These are phyloP conservation scores for Oryza meyeriana DNA, from an alignment of 176 grass and related monocot genomes.

Conservation along the genomic window DNA sequence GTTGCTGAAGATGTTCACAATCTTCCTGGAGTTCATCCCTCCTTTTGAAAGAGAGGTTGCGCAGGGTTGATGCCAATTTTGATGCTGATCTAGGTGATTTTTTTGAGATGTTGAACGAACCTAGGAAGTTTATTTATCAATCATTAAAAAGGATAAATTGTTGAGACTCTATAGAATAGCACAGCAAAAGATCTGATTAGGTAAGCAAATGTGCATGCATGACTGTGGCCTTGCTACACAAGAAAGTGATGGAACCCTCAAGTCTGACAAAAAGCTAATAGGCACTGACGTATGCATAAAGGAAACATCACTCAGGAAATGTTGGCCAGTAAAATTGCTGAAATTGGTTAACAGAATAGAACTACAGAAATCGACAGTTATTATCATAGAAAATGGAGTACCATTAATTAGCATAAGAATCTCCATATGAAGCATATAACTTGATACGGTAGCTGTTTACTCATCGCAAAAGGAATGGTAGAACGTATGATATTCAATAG, in stretches of 20 bases:
- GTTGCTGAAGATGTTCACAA: conserved; percentile 49
- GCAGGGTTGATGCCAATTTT: conserved; percentile 68
- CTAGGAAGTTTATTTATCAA: conserved; percentile 40
- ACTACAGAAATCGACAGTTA: background rate
- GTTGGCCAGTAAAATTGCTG: background rate
- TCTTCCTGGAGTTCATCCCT: conserved; percentile 55
- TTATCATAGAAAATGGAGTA: background rate
- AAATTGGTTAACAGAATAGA: background rate
- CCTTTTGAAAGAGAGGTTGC: conserved; percentile 83
- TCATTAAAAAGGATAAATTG: conserved; percentile 20
- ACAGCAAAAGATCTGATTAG: background rate
- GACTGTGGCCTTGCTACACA: background rate
- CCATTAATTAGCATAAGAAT: background rate
- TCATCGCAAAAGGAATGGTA: background rate
- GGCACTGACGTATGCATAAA: conserved; percentile 1
- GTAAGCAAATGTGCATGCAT: conserved; percentile 3
- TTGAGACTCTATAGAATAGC: background rate
- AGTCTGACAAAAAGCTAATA: background rate
- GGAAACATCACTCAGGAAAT: background rate
- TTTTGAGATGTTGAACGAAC: conserved; percentile 42
- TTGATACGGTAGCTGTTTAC: background rate
- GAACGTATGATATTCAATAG: background rate
- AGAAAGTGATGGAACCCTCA: background rate
- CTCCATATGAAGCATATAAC: background rate
- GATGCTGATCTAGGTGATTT: conserved; percentile 72